Percentiles rank a stretch among this genome's conserved stretches.
phyloP scores from a whole-genome alignment of 495 filamentous ascomycete genomes.

The Tuber aestivum region DNA sequence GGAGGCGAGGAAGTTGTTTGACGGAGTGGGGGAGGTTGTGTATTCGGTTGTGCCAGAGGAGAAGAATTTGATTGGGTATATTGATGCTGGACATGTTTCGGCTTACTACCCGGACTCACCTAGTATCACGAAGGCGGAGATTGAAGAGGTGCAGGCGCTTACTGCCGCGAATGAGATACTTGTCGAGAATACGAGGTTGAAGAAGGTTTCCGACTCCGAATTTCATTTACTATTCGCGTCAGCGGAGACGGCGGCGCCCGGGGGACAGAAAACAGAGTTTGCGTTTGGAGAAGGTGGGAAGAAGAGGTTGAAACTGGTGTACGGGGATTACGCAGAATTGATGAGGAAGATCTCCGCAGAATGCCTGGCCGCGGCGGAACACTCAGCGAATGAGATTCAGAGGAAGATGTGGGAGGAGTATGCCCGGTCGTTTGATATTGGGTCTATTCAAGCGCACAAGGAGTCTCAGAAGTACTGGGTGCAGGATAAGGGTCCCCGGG shows the following conservation, averaged over 20 bases:
- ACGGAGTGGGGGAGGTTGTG: constrained; percentile 65
- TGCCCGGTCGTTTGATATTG: constrained; percentile 73
- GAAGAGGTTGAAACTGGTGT: constrained; percentile 61
- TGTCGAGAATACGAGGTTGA: constrained; percentile 82
- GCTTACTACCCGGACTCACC: constrained; percentile 89
- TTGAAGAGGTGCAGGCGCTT: constrained; percentile 33
- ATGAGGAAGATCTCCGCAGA: constrained; percentile 71
- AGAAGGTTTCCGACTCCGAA: constrained; percentile 59
- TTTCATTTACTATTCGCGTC: constrained; percentile 85
- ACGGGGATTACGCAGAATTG: constrained; percentile 74
- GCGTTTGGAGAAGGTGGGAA: constrained; percentile 22
- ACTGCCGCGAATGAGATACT: constrained; percentile 40
- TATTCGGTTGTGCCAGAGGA: constrained; percentile 62
- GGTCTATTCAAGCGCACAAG: constrained; percentile 82
- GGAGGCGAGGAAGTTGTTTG: constrained; percentile 57
- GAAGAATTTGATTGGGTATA: constrained; percentile 79
- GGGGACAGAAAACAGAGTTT: constrained; percentile 52
- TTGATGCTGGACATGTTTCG: constrained; percentile 74
- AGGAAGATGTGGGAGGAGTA: constrained; percentile 78
- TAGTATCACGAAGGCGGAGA: constrained; percentile 74
- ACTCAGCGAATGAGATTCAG: constrained; percentile 80
- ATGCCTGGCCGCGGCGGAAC: constrained; percentile 64
- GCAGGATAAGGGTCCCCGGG: constrained; percentile 76
- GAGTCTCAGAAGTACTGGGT: constrained; percentile 90
- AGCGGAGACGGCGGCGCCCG: constrained; percentile 52